These are phyloP conservation scores for Linaria vulgaris DNA, from an alignment of 257 asterid species.

Conservation along the genomic window DNA sequence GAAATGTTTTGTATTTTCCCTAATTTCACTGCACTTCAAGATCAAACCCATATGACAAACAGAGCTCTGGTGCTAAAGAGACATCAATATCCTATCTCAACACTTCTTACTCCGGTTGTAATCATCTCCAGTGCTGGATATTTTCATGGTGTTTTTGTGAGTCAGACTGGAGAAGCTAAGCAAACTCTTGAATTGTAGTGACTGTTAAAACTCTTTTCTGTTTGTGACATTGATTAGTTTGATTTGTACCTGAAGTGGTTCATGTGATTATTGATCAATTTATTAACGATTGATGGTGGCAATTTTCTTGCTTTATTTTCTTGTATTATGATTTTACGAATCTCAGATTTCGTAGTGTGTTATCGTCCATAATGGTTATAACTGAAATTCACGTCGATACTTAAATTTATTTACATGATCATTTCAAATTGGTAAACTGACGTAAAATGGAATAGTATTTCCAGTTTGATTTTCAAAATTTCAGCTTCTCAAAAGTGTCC, in stretches of 20 bases:
- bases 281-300: neutral
- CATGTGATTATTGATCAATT: slow-evolving; percentile 15
- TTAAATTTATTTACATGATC: neutral
- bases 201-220: slow-evolving; percentile 1
- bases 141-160: slow-evolving; percentile 20
- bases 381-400: neutral
- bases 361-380: neutral
- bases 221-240: slow-evolving; percentile 4
- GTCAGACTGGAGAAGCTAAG: slow-evolving; percentile 2
- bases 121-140: slow-evolving; percentile 17
- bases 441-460: neutral
- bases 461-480: neutral
- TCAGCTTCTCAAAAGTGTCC: too few relatives aligned
- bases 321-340: neutral
- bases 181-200: slow-evolving; percentile 3
- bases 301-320: neutral
- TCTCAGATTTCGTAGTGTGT: too few relatives aligned
- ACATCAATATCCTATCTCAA: slow-evolving; percentile 16
- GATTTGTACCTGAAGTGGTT: slow-evolving; percentile 6
- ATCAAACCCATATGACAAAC: slow-evolving; percentile 49
- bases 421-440: neutral
- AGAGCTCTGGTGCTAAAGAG: slow-evolving; percentile 13
- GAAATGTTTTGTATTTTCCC: slow-evolving; percentile 66
- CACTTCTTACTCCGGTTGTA: slow-evolving; percentile 8
- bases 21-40: slow-evolving; percentile 68